Evolutionary conservation across 2,329 filamentous ascomycete genomes (phyloP), one percentile per base, ranked within the genome.

Genomic region (Dactylellina leptospora): DNA sequence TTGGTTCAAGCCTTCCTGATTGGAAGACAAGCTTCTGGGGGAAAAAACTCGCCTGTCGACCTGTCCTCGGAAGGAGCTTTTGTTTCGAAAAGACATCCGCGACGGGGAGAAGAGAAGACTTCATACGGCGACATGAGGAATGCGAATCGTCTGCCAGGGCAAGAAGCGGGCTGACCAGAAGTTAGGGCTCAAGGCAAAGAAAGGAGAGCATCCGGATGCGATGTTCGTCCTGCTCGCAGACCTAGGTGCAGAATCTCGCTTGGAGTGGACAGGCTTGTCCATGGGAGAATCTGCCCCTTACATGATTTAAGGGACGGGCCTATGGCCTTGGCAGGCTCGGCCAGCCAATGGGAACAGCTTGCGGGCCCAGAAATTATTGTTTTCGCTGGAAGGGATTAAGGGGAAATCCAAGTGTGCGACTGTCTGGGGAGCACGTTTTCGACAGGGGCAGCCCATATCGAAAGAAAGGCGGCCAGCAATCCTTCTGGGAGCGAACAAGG

Each of bases 251-350:
- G 38, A 53, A 23, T 38, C 53, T 66, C 61, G 61, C 61, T 66
- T 66, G 53, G 33, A 51, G 18, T 63, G 48, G 51, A 51, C 9
- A 53, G 18, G 40, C 51, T 51, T 66, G 61, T 66, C 61, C 53
- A 58, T 62, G 56, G 64, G n/a, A 48, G 51, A 56, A 56, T 58
- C 58, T 62, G 51, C 66, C 66, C 66, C 66, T 71, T 56, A 71
- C 66, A 71, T 71, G 66, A 71, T 71, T 71, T 71, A 55, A 71
- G 66, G 66, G 58, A 63, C 66, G 59, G 55, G 40, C 50, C 42
- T 58, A 42, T 25, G 23, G 28, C 18, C 63, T 69, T 69, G 63
- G 63, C 58, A 51, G 36, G 18, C 23, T 36, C 9, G 22, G 4
- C 45, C 58, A 63, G 44, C 66, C 58, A 63, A 63, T 71, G 18